phyloP scores from a whole-genome alignment of 257 asterid genomes.

The Orobanche coerulescens region DNA sequence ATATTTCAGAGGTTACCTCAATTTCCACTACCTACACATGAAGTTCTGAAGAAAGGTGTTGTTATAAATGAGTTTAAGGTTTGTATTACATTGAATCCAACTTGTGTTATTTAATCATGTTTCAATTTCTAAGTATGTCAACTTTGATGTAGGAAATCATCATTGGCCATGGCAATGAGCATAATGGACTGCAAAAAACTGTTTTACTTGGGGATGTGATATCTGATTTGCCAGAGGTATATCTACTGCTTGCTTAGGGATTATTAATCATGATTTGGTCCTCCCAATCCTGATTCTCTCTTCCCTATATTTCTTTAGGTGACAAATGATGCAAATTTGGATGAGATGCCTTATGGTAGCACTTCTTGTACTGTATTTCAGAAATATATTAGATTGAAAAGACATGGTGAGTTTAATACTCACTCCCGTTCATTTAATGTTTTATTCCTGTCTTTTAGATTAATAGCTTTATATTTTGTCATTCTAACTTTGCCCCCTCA shows the following conservation, averaged over 20 bases:
- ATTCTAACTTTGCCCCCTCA: too few species aligned
- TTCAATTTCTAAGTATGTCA: background rate
- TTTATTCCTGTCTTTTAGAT: too few species aligned
- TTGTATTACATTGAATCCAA: background rate
- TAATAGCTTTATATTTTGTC: too few species aligned
- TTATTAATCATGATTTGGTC: background rate
- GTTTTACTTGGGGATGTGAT: constrained; percentile 1
- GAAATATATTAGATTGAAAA: background rate
- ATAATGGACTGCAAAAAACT: background rate
- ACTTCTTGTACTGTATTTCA: background rate
- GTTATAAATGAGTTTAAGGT: constrained; percentile 1
- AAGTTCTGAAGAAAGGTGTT: background rate
- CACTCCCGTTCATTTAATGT: too few species aligned
- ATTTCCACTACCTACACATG: background rate
- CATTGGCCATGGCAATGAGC: background rate
- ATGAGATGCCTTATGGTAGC: constrained; percentile 18
- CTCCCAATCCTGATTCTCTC: background rate
- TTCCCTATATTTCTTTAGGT: constrained; percentile 27
- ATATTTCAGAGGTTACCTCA: background rate
- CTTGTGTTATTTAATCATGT: background rate
- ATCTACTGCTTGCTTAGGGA: background rate
- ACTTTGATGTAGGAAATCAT: background rate
- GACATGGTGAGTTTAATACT: background rate
- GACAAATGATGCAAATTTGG: constrained; percentile 23
- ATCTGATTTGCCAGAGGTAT: background rate